A percentile compares a stretch with the other conserved stretches of the same genome.
Evolutionary conservation across 371 early-diverging fungal species (phyloP).

Genomic region (Mortierella sp.): DNA sequence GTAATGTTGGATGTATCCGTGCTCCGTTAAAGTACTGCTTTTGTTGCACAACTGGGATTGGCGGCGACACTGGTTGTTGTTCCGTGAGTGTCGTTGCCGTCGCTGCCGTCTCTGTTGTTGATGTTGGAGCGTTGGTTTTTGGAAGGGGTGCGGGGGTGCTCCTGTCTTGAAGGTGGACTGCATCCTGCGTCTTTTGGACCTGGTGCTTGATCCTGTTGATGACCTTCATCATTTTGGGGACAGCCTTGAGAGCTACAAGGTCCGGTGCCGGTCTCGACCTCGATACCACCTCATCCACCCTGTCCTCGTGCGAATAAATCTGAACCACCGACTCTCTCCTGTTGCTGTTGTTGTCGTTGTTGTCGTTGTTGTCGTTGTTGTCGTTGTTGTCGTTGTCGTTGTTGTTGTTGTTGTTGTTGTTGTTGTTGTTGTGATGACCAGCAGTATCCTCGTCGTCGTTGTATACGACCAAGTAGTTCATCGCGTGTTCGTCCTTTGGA

Average conservation of each 20-base stretch:
- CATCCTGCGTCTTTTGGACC: neutral
- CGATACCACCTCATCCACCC: neutral
- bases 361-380: neutral
- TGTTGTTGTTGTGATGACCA: neutral
- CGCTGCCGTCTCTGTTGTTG: neutral
- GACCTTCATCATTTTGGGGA: conserved; percentile 35
- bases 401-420: neutral
- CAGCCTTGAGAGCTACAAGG: neutral
- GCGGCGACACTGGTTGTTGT: too few relatives aligned
- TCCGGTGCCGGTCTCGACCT: neutral
- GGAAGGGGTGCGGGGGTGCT: neutral
- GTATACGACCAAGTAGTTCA: neutral
- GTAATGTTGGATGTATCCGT: conserved; percentile 49
- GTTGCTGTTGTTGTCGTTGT: neutral
- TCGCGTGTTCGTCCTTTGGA: neutral
- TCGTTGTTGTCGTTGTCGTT: neutral
- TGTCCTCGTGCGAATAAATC: neutral
- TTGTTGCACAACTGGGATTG: neutral
- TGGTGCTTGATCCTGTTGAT: conserved; percentile 31
- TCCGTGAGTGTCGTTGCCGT: neutral
- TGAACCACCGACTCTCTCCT: neutral
- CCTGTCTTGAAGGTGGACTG: neutral
- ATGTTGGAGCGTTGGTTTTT: neutral
- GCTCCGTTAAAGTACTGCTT: conserved; percentile 24
- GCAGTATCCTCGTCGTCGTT: neutral